Percentiles rank a stretch among this genome's conserved stretches.
Conservation (phyloP, 202 grass and related monocot species). For the Hordeum pubiflorum region DNA sequence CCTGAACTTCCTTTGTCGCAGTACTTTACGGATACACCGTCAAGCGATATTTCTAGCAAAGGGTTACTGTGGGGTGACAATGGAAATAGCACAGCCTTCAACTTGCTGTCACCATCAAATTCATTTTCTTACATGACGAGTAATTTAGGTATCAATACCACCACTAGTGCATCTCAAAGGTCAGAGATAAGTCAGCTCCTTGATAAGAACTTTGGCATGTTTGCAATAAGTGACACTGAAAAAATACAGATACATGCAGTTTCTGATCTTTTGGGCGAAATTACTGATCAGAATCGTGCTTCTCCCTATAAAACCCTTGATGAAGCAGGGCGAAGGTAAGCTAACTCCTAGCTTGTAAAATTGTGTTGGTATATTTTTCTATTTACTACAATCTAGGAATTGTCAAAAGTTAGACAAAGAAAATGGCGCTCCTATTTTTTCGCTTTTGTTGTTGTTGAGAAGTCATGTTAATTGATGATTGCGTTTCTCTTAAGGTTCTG, state of each 20-base stretch:
- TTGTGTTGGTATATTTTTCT: constrained; percentile 4
- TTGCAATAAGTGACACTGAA: constrained; percentile 41
- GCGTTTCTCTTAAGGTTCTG: constrained; percentile 81
- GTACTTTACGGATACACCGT: constrained; percentile 41
- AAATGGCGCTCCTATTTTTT: neutral
- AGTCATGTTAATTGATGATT: constrained; percentile 30
- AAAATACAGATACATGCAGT: constrained; percentile 74
- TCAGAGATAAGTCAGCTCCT: constrained; percentile 54
- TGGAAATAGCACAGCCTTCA: constrained; percentile 36
- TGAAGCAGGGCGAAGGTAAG: constrained; percentile 77
- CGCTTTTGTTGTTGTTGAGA: neutral
- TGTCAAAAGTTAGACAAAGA: constrained; percentile 9
- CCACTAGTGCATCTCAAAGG: constrained; percentile 32
- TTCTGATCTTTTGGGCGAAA: constrained; percentile 76
- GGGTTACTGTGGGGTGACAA: constrained; percentile 67
- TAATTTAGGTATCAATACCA: constrained; percentile 27
- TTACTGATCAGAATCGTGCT: constrained; percentile 56
- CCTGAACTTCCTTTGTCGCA: constrained; percentile 56
- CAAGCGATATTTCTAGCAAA: constrained; percentile 44
- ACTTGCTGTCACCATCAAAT: constrained; percentile 44
- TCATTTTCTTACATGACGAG: constrained; percentile 33
- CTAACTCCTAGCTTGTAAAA: constrained; percentile 8
- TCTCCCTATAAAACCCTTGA: constrained; percentile 87
- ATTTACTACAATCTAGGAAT: constrained; percentile 10
- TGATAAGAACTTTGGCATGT: constrained; percentile 39